Percentiles rank a stretch among this genome's conserved stretches.
These are phyloP conservation scores for Apiotrichum akiyoshidainum DNA, from an alignment of 1,284 basidiomycete species.

Conservation along the genomic window DNA sequence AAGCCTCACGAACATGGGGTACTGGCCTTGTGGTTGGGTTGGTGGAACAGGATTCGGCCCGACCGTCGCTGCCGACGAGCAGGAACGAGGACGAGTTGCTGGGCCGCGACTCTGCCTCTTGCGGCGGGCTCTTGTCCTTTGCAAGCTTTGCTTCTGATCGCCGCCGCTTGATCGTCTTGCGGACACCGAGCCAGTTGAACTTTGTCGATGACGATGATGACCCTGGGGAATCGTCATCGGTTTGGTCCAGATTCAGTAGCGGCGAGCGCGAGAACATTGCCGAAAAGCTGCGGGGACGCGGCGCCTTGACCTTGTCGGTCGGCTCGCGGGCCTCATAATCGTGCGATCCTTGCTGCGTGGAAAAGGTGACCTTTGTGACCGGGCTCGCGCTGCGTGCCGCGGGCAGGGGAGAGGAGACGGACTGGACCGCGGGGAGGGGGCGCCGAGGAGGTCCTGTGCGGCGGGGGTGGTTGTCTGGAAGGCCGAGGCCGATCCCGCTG, in stretches of 20 bases:
- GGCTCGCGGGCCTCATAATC: constrained; percentile 19
- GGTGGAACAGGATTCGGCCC: not conserved
- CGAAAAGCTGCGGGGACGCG: constrained; percentile 35
- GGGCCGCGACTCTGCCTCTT: not conserved
- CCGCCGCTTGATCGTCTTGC: constrained; percentile 34
- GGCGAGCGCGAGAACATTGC: constrained; percentile 33
- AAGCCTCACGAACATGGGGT: not conserved
- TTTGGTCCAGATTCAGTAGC: not conserved
- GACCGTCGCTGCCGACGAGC: constrained; percentile 1
- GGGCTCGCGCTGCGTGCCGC: constrained; percentile 31
- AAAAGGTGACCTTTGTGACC: constrained; percentile 31
- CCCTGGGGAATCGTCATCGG: constrained; percentile 14
- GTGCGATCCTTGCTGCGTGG: constrained; percentile 18
- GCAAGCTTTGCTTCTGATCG: constrained; percentile 32
- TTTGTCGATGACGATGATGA: constrained; percentile 27
- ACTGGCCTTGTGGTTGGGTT: not conserved
- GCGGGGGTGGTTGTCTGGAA: constrained; percentile 24
- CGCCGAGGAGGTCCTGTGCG: not conserved
- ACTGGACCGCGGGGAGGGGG: constrained; percentile 7
- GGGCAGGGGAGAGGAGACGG: constrained; percentile 44
- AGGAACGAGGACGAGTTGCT: constrained; percentile 9
- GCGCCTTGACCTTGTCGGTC: constrained; percentile 27
- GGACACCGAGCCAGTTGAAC: constrained; percentile 44
- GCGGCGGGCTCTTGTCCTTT: constrained; percentile 1
- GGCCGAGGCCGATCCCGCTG: constrained; percentile 34